A percentile compares a stretch with the other conserved stretches of the same genome.
These are phyloP conservation scores for Mycena rosella DNA, from an alignment of 768 basidiomycete species.

Conservation along the genomic window DNA sequence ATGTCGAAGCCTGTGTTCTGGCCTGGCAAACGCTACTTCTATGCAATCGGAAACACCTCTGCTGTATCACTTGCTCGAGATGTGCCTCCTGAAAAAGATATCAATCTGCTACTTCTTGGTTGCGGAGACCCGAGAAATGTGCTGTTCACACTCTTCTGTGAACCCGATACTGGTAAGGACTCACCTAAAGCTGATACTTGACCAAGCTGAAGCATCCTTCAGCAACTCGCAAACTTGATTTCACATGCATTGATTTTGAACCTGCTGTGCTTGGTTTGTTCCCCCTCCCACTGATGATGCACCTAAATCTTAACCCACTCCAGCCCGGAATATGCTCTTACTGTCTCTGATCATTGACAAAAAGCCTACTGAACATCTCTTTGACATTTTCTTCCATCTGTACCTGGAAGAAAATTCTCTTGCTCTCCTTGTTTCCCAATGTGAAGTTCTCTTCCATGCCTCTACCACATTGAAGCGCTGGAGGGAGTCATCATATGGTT, in stretches of 20 bases:
- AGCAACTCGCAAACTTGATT: conserved; percentile 54
- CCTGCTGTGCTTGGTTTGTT: conserved; percentile 58
- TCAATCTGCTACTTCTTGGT: conserved; percentile 63
- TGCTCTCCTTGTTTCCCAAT: conserved; percentile 52
- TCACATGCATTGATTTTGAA: conserved; percentile 65
- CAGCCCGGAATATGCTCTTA: conserved; percentile 64
- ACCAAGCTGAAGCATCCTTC: conserved; percentile 7
- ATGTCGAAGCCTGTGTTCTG: conserved; percentile 61
- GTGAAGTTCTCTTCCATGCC: conserved; percentile 50
- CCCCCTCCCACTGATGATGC: not conserved
- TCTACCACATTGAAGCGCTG: conserved; percentile 53
- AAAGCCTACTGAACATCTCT: conserved; percentile 39
- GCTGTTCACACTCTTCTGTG: conserved; percentile 58
- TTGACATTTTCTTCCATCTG: conserved; percentile 65
- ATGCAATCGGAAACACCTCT: conserved; percentile 72
- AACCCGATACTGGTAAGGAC: conserved; percentile 41
- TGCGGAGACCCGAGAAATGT: conserved; percentile 72
- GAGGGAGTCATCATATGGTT: conserved; percentile 53
- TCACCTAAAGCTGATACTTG: not conserved
- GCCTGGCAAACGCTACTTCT: conserved; percentile 63
- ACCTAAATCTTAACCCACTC: not conserved
- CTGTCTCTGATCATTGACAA: conserved; percentile 57
- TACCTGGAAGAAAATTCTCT: conserved; percentile 54
- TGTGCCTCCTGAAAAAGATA: conserved; percentile 59
- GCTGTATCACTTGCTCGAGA: conserved; percentile 62